Conservation (phyloP, 2,329 filamentous ascomycete genomes). For the Nemania serpens region DNA sequence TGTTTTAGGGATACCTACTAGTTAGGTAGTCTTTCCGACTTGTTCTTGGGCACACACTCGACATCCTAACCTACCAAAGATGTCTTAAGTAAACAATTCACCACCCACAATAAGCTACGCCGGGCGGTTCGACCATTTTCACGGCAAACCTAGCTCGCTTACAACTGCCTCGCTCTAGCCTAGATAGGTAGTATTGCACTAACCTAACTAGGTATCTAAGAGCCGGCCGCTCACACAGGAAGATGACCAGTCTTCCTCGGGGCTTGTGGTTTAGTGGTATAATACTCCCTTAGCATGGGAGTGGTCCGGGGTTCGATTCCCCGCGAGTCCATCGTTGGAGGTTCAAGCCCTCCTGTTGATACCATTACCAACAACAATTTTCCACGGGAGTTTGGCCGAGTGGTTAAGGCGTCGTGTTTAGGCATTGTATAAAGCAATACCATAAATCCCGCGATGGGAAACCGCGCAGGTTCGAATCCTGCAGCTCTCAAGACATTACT, state of each 20-base stretch:
- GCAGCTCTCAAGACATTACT: slow-evolving; percentile 22
- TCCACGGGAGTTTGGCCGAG: slow-evolving; percentile 28
- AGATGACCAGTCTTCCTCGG: neutral
- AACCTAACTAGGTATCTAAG: neutral
- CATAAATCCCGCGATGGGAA: slow-evolving; percentile 29
- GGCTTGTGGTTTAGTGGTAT: slow-evolving; percentile 36
- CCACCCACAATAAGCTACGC: too few species aligned
- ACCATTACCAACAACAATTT: slow-evolving; percentile 8
- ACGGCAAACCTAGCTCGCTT: too few species aligned
- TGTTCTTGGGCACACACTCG: too few species aligned
- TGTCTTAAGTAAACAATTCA: too few species aligned
- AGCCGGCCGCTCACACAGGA: neutral
- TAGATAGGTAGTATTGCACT: neutral
- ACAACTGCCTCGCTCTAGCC: too few species aligned
- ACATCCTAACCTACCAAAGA: too few species aligned
- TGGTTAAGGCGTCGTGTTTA: slow-evolving; percentile 32
- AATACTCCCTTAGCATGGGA: slow-evolving; percentile 36
- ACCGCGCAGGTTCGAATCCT: slow-evolving; percentile 32
- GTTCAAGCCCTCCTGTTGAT: slow-evolving; percentile 24
- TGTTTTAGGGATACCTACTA: too few species aligned
- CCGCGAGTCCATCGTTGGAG: slow-evolving; percentile 32
- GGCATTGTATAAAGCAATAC: slow-evolving; percentile 12
- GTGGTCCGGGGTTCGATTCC: slow-evolving; percentile 37
- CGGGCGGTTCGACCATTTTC: too few species aligned
- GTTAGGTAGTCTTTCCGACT: too few species aligned